Base-by-base conservation (phyloP, 345 rosid genomes). In the Abelmoschus esculentus region DNA sequence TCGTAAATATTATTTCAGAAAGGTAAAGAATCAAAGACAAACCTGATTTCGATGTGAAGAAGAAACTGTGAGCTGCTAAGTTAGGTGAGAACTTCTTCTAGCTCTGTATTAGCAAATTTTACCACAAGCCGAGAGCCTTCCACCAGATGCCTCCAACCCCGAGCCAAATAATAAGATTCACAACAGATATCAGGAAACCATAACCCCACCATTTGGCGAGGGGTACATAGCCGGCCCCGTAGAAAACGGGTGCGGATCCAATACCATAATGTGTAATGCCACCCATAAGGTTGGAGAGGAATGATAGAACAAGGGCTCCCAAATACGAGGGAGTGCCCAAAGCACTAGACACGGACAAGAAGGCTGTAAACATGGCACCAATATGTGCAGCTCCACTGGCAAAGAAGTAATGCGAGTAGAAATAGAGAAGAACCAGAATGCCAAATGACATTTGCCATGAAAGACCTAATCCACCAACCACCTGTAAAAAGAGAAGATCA, bases 381-480 rank as follows among this genome's bases (percentile, higher is more conserved):
- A 96, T 96, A 67, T 92, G 99, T 64, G 99, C 99, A 0, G 99
- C 99, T 77, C 99, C 98, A 75, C 99, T 96, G 13, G 98, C 97
- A 64, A 96, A 96, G 87, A 96, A 92, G 90, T 96, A 96, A 83
- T 96, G 99, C 40, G 99, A 86, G 90, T 96, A 96, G 95, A 96
- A 96, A 73, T 96, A 96, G 72, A 96, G 92, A 76, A 92, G 91
- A 83, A 92, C 91, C 78, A 96, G 83, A 77, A 96, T 92, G 76
- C 98, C 96, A 44, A 89, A 96, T 31, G 99, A 96, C 18, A 83
- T 76, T 79, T 92, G 99, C 99, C 99, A 96, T 32, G 98, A 84
- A 71, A 96, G 89, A 71, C 99, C 99, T 60, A 96, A 77, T 78
- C 98, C 99, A 60, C 99, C 99, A 40, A 96, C 97, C 52, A 96